phyloP scores from a whole-genome alignment of 768 basidiomycete genomes.

The Suillus sp. region DNA sequence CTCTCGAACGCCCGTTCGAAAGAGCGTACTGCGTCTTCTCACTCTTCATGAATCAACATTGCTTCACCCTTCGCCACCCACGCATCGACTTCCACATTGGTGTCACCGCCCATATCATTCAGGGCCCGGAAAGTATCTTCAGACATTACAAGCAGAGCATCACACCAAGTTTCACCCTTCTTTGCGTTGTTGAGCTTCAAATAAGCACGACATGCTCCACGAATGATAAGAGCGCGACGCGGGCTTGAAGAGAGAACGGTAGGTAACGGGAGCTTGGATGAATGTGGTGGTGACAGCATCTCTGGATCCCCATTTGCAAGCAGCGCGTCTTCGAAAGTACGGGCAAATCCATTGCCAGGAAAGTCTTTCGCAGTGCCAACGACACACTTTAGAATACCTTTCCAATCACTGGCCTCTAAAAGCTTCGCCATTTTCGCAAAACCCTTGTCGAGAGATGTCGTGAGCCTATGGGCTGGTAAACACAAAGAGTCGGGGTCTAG shows the following conservation, averaged over 20 bases:
- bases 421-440: constrained; percentile 70
- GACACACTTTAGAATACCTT: constrained; percentile 63
- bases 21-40: constrained; percentile 80
- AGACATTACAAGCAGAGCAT: constrained; percentile 61
- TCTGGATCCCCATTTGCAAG: constrained; percentile 48
- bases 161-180: constrained; percentile 70
- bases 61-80: constrained; percentile 75
- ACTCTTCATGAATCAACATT: constrained; percentile 73
- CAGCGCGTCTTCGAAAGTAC: constrained; percentile 67
- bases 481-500: constrained; percentile 94
- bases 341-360: constrained; percentile 54
- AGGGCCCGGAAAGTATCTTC: constrained; percentile 31
- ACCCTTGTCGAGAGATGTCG: constrained; percentile 76
- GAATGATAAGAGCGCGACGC: constrained; percentile 61
- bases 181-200: constrained; percentile 55
- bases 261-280: constrained; percentile 44
- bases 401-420: constrained; percentile 65
- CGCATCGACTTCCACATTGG: constrained; percentile 72
- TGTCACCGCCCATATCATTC: constrained; percentile 43
- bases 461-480: constrained; percentile 70
- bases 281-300: constrained; percentile 32
- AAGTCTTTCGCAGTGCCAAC: constrained; percentile 43
- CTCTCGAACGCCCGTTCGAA: constrained; percentile 84
- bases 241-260: constrained; percentile 55
- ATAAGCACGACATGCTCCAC: constrained; percentile 75